Conservation (phyloP, 73 alveolate genomes). For the Paramecium sonneborni region DNA sequence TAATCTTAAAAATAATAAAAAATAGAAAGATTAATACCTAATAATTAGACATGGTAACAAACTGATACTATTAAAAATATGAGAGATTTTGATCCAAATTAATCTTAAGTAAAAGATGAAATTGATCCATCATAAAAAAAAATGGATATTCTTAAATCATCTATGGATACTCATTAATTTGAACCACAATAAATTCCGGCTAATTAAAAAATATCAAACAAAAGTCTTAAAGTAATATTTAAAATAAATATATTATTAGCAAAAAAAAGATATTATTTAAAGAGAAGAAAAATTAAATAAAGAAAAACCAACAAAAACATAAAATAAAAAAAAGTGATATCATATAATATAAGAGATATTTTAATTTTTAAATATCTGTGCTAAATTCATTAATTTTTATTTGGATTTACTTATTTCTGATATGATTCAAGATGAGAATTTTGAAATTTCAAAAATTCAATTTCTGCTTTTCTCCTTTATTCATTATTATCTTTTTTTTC, state of each 20-base stretch:
- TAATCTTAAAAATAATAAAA: not conserved
- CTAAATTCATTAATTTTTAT: not conserved
- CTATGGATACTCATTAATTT: slow-evolving; percentile 37
- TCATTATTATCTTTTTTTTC: slow-evolving; percentile 1
- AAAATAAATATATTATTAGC: not conserved
- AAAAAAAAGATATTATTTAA: not conserved
- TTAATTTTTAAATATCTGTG: not conserved
- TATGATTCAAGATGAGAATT: slow-evolving; percentile 27
- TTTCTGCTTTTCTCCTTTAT: slow-evolving; percentile 48
- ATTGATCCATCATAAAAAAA: not conserved
- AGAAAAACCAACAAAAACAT: not conserved
- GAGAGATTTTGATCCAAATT: slow-evolving; percentile 19
- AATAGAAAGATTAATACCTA: slow-evolving; percentile 49
- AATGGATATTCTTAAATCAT: slow-evolving; percentile 17
- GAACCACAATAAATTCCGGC: slow-evolving; percentile 5
- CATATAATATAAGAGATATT: not conserved
- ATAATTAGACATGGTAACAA: slow-evolving; percentile 44
- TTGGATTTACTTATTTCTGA: slow-evolving; percentile 18
- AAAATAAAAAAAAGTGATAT: not conserved
- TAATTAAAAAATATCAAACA: slow-evolving; percentile 29
- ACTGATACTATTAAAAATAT: slow-evolving; percentile 11
- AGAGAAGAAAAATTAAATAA: slow-evolving; percentile 15
- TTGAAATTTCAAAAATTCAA: slow-evolving; percentile 40
- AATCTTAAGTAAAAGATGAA: slow-evolving; percentile 7
- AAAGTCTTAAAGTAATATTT: slow-evolving; percentile 20